Percentiles rank a stretch among this genome's conserved stretches.
Evolutionary conservation across 2,329 filamentous ascomycete genomes (phyloP).

Genomic region (Colletotrichum cuscutae): DNA sequence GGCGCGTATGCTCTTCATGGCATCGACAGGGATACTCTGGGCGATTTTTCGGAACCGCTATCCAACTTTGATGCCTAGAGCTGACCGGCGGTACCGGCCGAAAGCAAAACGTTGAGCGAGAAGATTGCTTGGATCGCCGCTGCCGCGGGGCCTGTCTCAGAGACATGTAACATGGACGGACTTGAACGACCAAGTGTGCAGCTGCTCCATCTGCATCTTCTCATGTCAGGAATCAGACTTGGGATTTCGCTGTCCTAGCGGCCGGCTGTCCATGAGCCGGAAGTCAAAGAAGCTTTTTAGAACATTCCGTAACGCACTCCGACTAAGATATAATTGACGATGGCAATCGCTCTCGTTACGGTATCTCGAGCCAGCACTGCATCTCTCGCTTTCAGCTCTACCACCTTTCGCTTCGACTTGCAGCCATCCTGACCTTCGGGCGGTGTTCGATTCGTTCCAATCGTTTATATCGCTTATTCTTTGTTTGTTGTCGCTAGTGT

Average conservation of each 20-base stretch:
- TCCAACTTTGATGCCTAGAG: not conserved
- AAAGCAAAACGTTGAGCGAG: not conserved
- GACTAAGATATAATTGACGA: not conserved
- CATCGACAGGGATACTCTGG: not conserved
- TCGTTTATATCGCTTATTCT: constrained; percentile 5
- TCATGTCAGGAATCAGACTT: constrained; percentile 10
- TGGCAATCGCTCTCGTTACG: not conserved
- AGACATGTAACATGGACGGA: constrained; percentile 34
- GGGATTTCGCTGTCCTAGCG: constrained; percentile 31
- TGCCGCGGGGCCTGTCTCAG: constrained; percentile 30
- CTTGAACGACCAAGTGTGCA: constrained; percentile 22
- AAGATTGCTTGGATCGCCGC: constrained; percentile 29
- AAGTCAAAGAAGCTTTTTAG: constrained; percentile 33
- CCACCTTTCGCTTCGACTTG: constrained; percentile 24
- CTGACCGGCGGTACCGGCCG: not conserved
- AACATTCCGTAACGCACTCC: constrained; percentile 6
- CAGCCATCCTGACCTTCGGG: constrained; percentile 25
- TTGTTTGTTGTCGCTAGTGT: not conserved
- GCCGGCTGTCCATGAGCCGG: constrained; percentile 31
- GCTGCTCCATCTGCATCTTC: constrained; percentile 1
- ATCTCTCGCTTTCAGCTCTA: constrained; percentile 26
- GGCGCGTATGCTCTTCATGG: not conserved
- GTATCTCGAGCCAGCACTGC: not conserved
- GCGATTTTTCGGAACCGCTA: not conserved
- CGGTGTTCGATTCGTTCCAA: constrained; percentile 23